phyloP scores from a whole-genome alignment of 495 filamentous ascomycete species.

The Xylaria acuta region DNA sequence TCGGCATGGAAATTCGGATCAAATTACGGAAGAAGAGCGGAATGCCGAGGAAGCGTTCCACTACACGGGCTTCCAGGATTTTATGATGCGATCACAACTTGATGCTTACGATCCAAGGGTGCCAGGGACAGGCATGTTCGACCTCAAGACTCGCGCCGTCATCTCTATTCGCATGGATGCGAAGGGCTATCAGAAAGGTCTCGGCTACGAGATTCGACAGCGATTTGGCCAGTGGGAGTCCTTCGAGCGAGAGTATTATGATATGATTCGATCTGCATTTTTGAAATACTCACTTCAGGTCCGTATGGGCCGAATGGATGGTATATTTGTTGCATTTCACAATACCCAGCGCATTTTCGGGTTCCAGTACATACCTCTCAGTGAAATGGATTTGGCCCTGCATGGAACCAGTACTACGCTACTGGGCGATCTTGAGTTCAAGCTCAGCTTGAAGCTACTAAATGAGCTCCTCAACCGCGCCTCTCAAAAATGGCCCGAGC shows the following conservation, averaged over 20 bases:
- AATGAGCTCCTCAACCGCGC: conserved; percentile 78
- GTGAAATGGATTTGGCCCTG: conserved; percentile 85
- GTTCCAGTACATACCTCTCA: conserved; percentile 88
- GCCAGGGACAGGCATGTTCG: conserved; percentile 94
- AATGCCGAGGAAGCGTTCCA: conserved; percentile 78
- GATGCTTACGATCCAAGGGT: conserved; percentile 88
- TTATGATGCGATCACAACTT: conserved; percentile 94
- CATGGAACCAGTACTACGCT: conserved; percentile 71
- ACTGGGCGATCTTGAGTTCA: conserved; percentile 89
- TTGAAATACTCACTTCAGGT: conserved; percentile 97
- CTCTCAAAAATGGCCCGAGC: conserved; percentile 71
- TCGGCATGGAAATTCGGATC: conserved; percentile 66
- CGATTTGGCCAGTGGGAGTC: conserved; percentile 81
- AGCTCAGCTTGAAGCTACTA: conserved; percentile 75
- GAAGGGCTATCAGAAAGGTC: conserved; percentile 69
- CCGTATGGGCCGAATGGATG: conserved; percentile 96
- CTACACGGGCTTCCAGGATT: conserved; percentile 86
- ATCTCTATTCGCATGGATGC: conserved; percentile 88
- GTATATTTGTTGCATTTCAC: conserved; percentile 98
- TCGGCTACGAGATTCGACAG: conserved; percentile 85
- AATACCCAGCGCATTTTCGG: conserved; percentile 96
- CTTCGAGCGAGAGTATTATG: conserved; percentile 93
- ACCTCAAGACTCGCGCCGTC: conserved; percentile 94
- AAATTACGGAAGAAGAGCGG: conserved; percentile 68
- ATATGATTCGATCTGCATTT: conserved; percentile 95